These are phyloP conservation scores for Boletus tylopilopsis DNA, from an alignment of 768 basidiomycete genomes.

Conservation along the genomic window DNA sequence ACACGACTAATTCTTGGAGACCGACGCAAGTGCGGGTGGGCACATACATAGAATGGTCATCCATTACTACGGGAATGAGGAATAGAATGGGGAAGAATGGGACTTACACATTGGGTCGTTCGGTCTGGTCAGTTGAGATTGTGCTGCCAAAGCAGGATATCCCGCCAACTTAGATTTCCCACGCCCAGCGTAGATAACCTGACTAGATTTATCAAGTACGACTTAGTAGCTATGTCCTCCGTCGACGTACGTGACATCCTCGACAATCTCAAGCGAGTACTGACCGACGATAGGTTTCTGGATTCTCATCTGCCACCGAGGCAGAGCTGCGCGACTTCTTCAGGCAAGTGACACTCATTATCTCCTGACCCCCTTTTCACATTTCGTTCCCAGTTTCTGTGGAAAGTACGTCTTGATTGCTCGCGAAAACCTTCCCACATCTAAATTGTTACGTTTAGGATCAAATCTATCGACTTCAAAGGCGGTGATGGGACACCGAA, in stretches of 20 bases:
- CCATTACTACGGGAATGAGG: too few relatives aligned
- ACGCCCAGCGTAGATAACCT: too few relatives aligned
- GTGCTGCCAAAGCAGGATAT: too few relatives aligned
- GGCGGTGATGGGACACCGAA: constrained; percentile 34
- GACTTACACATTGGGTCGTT: too few relatives aligned
- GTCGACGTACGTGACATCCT: constrained; percentile 35
- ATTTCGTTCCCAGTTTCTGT: constrained; percentile 60
- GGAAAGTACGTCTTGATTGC: constrained; percentile 54
- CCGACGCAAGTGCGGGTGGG: too few relatives aligned
- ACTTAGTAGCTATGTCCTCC: constrained; percentile 18
- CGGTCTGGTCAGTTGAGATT: too few relatives aligned
- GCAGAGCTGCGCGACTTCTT: constrained; percentile 76
- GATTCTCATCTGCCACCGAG: constrained; percentile 65
- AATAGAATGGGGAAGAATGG: too few relatives aligned
- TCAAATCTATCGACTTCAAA: constrained; percentile 59
- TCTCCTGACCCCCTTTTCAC: constrained; percentile 1
- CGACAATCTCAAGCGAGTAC: neutral
- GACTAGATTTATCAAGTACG: neutral
- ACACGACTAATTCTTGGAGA: too few relatives aligned
- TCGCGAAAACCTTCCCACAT: neutral
- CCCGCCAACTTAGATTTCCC: too few relatives aligned
- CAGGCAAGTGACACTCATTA: constrained; percentile 45
- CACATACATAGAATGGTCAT: too few relatives aligned
- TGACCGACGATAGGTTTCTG: constrained; percentile 53
- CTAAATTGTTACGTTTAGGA: constrained; percentile 40